These are phyloP conservation scores for Linanthus parryae DNA, from an alignment of 148 eudicot species.

Conservation along the genomic window DNA sequence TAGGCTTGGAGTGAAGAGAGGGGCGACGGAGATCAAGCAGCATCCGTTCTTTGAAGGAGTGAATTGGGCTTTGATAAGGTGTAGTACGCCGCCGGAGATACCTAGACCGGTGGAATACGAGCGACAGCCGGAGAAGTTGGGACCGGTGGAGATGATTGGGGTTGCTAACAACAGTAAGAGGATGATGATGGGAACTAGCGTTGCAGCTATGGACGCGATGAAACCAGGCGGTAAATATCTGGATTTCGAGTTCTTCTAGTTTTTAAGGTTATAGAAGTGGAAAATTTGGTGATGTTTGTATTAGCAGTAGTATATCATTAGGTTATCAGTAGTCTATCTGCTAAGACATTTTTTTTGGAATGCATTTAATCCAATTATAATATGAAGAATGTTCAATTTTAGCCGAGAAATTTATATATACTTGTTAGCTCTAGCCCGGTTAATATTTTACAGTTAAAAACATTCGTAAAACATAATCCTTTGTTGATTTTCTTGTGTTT, in stretches of 20 bases:
- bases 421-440: too few species aligned
- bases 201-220: conserved; percentile 9
- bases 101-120: conserved; percentile 28
- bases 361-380: too few species aligned
- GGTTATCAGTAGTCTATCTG: too few species aligned
- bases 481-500: too few species aligned
- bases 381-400: too few species aligned
- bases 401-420: too few species aligned
- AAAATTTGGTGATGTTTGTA: too few species aligned
- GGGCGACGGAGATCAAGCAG: conserved; percentile 40
- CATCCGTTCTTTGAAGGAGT: conserved; percentile 44
- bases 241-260: conserved; percentile 62
- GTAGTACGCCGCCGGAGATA: conserved; percentile 40
- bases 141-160: conserved; percentile 19
- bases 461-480: too few species aligned
- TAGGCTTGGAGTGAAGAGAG: conserved; percentile 35
- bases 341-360: too few species aligned
- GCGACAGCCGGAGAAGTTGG: conserved; percentile 7
- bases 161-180: conserved; percentile 35
- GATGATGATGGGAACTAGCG: conserved; percentile 28
- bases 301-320: too few species aligned
- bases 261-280: too few species aligned
- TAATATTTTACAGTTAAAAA: too few species aligned
- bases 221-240: conserved; percentile 52
- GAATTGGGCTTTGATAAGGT: conserved; percentile 44